phyloP scores from a whole-genome alignment of 2,329 filamentous ascomycete species.

The Epichloe coenophiala region DNA sequence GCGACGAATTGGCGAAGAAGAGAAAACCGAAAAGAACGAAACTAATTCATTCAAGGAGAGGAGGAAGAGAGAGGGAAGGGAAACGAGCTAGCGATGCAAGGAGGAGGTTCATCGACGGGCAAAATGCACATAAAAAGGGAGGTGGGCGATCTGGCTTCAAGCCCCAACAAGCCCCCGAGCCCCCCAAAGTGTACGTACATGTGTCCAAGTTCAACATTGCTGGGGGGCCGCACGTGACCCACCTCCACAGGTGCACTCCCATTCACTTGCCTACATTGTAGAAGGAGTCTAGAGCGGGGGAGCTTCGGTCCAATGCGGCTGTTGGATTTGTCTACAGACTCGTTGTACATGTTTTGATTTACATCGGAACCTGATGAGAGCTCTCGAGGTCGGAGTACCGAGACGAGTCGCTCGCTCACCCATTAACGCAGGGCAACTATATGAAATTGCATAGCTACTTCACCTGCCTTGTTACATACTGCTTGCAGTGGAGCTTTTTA shows the following conservation, averaged over 20 bases:
- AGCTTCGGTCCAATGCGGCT: too few relatives aligned
- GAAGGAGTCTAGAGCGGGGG: too few relatives aligned
- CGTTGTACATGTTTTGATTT: too few relatives aligned
- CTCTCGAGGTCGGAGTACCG: too few relatives aligned
- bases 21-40: constrained; percentile 23
- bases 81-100: constrained; percentile 21
- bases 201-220: constrained; percentile 28
- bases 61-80: constrained; percentile 18
- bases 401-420: too few relatives aligned
- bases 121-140: constrained; percentile 21
- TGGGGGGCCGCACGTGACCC: constrained; percentile 22
- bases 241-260: neutral
- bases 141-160: constrained; percentile 32
- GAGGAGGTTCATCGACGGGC: constrained; percentile 16
- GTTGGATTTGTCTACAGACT: too few relatives aligned
- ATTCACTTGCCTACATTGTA: too few relatives aligned
- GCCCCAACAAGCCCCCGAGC: neutral
- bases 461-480: too few relatives aligned
- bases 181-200: constrained; percentile 27
- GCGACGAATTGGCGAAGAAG: constrained; percentile 4
- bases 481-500: neutral
- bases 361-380: too few relatives aligned
- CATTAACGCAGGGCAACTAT: too few relatives aligned
- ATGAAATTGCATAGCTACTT: too few relatives aligned
- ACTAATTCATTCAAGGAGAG: constrained; percentile 26